Evolutionary conservation across 2,329 filamentous ascomycete genomes (phyloP), one percentile per base, ranked within the genome.

Genomic region (Nothophaeocryptopus gaeumannii): DNA sequence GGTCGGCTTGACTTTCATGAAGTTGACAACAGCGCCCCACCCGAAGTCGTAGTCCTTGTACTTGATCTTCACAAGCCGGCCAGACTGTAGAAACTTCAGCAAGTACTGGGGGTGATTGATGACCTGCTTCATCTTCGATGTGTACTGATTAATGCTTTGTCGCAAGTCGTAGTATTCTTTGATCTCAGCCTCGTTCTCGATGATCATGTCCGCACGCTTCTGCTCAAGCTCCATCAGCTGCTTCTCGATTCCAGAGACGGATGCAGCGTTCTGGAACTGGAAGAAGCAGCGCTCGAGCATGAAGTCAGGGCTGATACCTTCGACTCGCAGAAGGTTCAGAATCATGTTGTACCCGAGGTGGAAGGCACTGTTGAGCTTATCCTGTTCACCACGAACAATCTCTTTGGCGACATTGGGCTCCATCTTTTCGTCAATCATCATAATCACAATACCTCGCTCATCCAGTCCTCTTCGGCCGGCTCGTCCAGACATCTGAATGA

Each of bases 311-410:
- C 91, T 97, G 43, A 99, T 95, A n/a, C 90, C 92, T 68, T 99
- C 93, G n/a, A 99, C 92, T 71, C 93, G 82, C 70, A 97, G 85
- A 54, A 99, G 74, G 66, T 99, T 99, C 50, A 99, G 78, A 65
- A 99, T 89, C 93, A 99, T 99, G 74, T 99, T 99, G 78, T 99
- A 99, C 30, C 93, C 91, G 12, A 99, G 80, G 68, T 99, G 89
- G 73, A 99, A 99, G 1, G 93, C 93, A 3, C 93, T 97, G 72
- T 97, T 97, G 29, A 99, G 83, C 60, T 91, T 90, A 70, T 99
- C 95, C 70, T 99, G 93, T 66, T 96, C 88, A 59, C 93, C 93
- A 45, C 93, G 89, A 10, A 99, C 93, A 61, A 99, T 96, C 57
- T 88, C 85, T 72, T 95, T 95, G 36, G 93, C 92, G n/a, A 86